Conservation (phyloP, 2,329 filamentous ascomycete species). For the Ceratocystis diversiconidia region DNA sequence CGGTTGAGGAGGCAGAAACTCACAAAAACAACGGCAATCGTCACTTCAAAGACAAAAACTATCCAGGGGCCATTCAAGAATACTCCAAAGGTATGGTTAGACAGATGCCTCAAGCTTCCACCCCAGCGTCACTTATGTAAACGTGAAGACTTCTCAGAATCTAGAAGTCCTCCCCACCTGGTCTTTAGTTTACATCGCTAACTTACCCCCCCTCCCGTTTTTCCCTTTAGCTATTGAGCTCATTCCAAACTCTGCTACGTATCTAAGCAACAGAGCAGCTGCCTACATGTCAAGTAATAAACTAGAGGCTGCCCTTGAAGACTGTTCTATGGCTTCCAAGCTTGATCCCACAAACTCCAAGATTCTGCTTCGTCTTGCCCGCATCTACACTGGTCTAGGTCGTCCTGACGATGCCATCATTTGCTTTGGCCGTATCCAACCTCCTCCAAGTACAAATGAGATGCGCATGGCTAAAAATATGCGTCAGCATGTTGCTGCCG, state of each 20-base stretch:
- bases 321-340: slow-evolving; percentile 69
- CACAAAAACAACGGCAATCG: slow-evolving; percentile 93
- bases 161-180: too few relatives aligned
- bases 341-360: slow-evolving; percentile 78
- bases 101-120: background rate
- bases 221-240: slow-evolving; percentile 65
- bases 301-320: slow-evolving; percentile 68
- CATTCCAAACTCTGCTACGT: slow-evolving; percentile 73
- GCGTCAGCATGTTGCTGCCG: slow-evolving; percentile 66
- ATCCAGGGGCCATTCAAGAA: slow-evolving; percentile 72
- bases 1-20: slow-evolving; percentile 65
- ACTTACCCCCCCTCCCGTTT: background rate
- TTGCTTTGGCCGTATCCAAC: slow-evolving; percentile 67
- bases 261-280: slow-evolving; percentile 86
- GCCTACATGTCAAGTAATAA: slow-evolving; percentile 80
- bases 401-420: slow-evolving; percentile 74
- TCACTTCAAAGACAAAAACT: slow-evolving; percentile 91
- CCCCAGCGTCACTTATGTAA: background rate
- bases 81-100: slow-evolving; percentile 69
- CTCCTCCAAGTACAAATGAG: slow-evolving; percentile 72
- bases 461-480: slow-evolving; percentile 70
- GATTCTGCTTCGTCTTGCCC: slow-evolving; percentile 72
- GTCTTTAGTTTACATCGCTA: too few relatives aligned
- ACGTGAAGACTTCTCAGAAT: background rate
- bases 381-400: slow-evolving; percentile 79